phyloP scores from a whole-genome alignment of 306 rosid species.

The Gastrolobium bilobum region DNA sequence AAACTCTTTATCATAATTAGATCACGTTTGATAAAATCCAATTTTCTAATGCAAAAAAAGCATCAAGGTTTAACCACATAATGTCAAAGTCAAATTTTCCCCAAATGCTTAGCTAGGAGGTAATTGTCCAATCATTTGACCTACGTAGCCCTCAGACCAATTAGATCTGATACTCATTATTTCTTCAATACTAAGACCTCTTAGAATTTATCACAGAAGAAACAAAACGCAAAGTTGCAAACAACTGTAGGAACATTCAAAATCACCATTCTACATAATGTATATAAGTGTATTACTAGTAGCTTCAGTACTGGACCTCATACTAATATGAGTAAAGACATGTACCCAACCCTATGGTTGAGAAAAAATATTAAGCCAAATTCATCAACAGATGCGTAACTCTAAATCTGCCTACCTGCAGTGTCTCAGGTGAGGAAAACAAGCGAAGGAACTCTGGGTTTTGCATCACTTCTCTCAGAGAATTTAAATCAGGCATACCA shows the following conservation, averaged over 20 bases:
- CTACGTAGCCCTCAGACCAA: constrained; percentile 8
- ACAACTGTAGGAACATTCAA: background rate
- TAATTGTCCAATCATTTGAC: constrained; percentile 30
- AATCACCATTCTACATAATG: constrained; percentile 22
- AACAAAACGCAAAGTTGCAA: background rate
- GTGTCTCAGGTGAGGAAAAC: constrained; percentile 85
- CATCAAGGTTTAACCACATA: constrained; percentile 8
- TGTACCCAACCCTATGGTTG: constrained; percentile 8
- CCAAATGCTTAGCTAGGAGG: constrained; percentile 36
- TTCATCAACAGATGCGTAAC: constrained; percentile 37
- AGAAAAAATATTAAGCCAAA: constrained; percentile 29
- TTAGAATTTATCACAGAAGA: constrained; percentile 17
- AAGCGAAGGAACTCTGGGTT: constrained; percentile 83
- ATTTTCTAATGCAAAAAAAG: background rate
- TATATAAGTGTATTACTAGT: constrained; percentile 11
- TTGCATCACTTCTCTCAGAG: constrained; percentile 91
- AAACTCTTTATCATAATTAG: constrained; percentile 21
- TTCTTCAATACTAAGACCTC: background rate
- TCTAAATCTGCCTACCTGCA: constrained; percentile 71
- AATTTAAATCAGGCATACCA: constrained; percentile 73
- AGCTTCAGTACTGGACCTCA: constrained; percentile 28
- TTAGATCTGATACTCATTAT: constrained; percentile 1
- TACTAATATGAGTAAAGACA: background rate
- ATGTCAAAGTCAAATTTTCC: background rate
- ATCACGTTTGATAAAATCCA: background rate